Percentiles rank a stretch among this genome's conserved stretches.
Evolutionary conservation across 805 yeast genomes (phyloP).

Genomic region (Candida orba): DNA sequence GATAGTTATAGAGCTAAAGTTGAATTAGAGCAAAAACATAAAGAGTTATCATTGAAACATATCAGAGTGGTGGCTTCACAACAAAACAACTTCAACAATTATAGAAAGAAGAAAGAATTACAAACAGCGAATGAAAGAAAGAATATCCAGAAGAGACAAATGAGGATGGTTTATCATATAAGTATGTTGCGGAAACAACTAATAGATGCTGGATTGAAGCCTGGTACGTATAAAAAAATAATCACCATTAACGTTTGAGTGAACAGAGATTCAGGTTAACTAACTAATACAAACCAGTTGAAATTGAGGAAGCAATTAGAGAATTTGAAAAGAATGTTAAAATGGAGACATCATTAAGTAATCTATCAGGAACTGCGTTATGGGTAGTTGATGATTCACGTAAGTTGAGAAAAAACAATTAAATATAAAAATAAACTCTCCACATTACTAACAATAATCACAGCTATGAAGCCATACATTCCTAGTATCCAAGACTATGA

Average conservation of each 20-base stretch:
- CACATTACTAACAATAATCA: conserved; percentile 8
- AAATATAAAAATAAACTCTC: too few relatives aligned
- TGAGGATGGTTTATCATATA: conserved; percentile 59
- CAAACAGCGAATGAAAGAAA: conserved; percentile 47
- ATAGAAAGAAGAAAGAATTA: conserved; percentile 44
- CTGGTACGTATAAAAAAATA: conserved; percentile 24
- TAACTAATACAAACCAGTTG: conserved; percentile 22
- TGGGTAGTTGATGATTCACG: conserved; percentile 51
- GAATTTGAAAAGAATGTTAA: conserved; percentile 55
- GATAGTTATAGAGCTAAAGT: conserved; percentile 42
- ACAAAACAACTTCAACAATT: conserved; percentile 43
- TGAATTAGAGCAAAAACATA: conserved; percentile 26
- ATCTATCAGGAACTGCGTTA: conserved; percentile 45
- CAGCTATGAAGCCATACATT: conserved; percentile 38
- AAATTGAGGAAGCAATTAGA: conserved; percentile 42
- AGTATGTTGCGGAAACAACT: conserved; percentile 60
- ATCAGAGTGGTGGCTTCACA: conserved; percentile 28
- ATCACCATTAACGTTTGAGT: too few relatives aligned
- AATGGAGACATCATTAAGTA: conserved; percentile 47
- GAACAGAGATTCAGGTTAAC: too few relatives aligned
- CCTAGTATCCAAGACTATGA: conserved; percentile 62
- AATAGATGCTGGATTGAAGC: conserved; percentile 48
- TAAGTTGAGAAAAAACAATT: conserved; percentile 8
- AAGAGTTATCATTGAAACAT: conserved; percentile 27
- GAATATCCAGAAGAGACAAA: conserved; percentile 39